A percentile compares a stretch with the other conserved stretches of the same genome.
phyloP scores from a whole-genome alignment of 257 asterid genomes.

The Petrea volubilis region DNA sequence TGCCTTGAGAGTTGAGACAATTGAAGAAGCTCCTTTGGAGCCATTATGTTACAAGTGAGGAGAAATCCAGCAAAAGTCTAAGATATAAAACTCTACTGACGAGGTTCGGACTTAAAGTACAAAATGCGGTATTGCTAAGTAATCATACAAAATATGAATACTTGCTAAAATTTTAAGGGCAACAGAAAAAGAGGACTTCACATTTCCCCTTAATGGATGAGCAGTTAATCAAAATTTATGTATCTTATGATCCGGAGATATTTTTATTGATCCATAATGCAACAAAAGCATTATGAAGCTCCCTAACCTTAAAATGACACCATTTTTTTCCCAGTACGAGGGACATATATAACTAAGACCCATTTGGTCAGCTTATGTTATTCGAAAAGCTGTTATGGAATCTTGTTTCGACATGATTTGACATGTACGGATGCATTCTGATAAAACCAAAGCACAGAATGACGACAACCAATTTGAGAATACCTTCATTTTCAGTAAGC shows the following conservation, averaged over 20 bases:
- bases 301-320: neutral
- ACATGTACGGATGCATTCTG: neutral
- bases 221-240: neutral
- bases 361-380: neutral
- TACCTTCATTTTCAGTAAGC: neutral
- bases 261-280: neutral
- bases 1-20: neutral
- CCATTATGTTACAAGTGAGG: neutral
- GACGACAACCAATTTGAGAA: neutral
- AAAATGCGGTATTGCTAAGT: neutral
- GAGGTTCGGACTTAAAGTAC: neutral
- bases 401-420: neutral
- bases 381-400: neutral
- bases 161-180: too few species aligned
- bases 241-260: too few species aligned
- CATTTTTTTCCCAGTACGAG: neutral
- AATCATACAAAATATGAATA: neutral
- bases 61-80: neutral
- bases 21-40: neutral
- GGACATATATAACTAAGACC: neutral
- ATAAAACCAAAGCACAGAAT: neutral
- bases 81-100: neutral
- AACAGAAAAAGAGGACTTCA: neutral
- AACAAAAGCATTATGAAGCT: neutral
- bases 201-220: neutral